phyloP scores from a whole-genome alignment of 1,284 basidiomycete species.

The Ustilago loliicola region DNA sequence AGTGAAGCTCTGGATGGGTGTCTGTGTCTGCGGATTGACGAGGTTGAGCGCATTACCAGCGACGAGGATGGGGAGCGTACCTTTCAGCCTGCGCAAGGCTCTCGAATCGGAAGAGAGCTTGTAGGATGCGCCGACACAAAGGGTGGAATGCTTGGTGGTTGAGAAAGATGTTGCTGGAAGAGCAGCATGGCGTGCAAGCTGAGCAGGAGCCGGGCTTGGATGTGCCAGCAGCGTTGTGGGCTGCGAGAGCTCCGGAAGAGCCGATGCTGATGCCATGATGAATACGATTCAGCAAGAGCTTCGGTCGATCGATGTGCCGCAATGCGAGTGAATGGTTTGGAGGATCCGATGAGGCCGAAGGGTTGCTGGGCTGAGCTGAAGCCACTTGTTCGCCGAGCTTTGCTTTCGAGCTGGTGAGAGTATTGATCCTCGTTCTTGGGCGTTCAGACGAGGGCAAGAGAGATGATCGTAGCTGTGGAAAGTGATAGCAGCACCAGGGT shows the following conservation, averaged over 20 bases:
- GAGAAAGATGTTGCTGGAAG: conserved; percentile 35
- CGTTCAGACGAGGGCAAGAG: too few species aligned
- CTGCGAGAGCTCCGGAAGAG: conserved; percentile 35
- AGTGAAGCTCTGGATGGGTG: conserved; percentile 48
- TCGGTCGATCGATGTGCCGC: background rate
- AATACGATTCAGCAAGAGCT: background rate
- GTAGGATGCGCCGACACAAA: conserved; percentile 46
- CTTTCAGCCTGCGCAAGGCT: conserved; percentile 39
- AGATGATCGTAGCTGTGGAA: too few species aligned
- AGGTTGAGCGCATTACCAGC: conserved; percentile 45
- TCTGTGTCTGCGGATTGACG: conserved; percentile 48
- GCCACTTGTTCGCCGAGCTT: background rate
- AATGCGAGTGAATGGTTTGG: background rate
- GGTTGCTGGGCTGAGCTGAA: background rate
- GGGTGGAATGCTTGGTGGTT: conserved; percentile 28
- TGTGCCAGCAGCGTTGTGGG: conserved; percentile 42
- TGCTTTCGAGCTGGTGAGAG: background rate
- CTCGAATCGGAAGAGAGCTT: conserved; percentile 44
- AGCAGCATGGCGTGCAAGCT: conserved; percentile 33
- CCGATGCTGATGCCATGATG: conserved; percentile 43
- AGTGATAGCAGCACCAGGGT: background rate
- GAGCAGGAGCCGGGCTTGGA: conserved; percentile 28
- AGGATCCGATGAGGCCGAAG: background rate
- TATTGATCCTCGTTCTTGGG: too few species aligned
- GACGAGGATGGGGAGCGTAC: conserved; percentile 41